Base-by-base conservation (phyloP, 2,329 filamentous ascomycete species). In the Cladophialophora carrionii region DNA sequence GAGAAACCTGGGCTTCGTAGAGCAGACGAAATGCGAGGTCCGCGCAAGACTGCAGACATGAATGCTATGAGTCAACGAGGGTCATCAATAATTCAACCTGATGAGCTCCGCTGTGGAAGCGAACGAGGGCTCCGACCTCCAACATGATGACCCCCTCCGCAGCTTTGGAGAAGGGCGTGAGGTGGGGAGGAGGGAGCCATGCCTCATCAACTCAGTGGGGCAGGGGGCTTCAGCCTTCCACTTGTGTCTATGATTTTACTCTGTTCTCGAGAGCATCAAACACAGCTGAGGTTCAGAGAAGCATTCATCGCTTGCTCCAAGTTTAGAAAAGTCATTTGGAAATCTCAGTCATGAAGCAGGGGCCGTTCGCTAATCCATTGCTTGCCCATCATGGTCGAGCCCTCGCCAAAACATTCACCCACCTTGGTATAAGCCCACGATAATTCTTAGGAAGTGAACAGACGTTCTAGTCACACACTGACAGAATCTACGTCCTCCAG, bases 351-450 rank as follows among this genome's bases (percentile, higher is more conserved):
- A n/a, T 14, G n/a, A 20, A 43, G 14, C 6, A 7, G 37, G 37
- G 37, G 37, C 17, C n/a, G 26, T 43, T 43, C 17, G 37, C 37
- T 43, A n/a, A 43, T 43, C n/a, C 37, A 43, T n/a, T 43, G 37
- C 37, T 43, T 6, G 37, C 8, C 17, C 14, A 43, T 14, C 37
- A 43, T 8, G 37, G 37, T 60, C 57, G 29, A 37, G 3, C n/a
- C 43, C 43, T 14, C 63, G 63, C 63, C 51, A 61, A 65, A 65
- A 65, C 63, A 57, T 61, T 65, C 57, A 65, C 43, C 63, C 63
- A 57, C 29, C 43, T 55, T 62, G 57, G 57, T 22, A 52, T 58
- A 32, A 37, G 55, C 26, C 48, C 56, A 59, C 61, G 61, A 59
- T 41, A 63, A 59, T 59, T 29, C 26, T 37, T 59, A 59, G 54